phyloP scores from a whole-genome alignment of 2,329 filamentous ascomycete species.

The Thelonectria blattea region DNA sequence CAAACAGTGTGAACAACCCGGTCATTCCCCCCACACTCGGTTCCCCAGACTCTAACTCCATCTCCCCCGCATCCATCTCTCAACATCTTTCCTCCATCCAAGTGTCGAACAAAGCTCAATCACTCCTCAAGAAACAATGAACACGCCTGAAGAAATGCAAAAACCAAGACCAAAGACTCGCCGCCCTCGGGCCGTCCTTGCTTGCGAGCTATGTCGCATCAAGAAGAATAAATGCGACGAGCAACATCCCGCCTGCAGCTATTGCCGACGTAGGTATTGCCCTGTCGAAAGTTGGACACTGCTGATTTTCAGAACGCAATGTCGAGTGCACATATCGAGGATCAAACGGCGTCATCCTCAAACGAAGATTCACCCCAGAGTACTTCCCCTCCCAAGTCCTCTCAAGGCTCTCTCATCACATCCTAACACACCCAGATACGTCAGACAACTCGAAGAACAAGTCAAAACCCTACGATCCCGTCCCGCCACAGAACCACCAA shows the following conservation, averaged over 20 bases:
- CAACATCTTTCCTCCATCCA: neutral
- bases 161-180: conserved; percentile 13
- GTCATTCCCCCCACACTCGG: no score
- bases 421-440: conserved; percentile 28
- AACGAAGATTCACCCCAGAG: conserved; percentile 11
- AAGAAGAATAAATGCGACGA: conserved; percentile 59
- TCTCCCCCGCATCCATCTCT: no score
- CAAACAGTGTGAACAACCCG: no score
- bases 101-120: neutral
- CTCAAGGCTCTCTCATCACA: no score
- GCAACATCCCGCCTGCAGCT: conserved; percentile 41
- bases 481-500: neutral
- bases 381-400: no score
- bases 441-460: conserved; percentile 32
- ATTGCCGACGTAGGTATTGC: conserved; percentile 24
- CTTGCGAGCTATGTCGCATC: conserved; percentile 52
- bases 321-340: conserved; percentile 40
- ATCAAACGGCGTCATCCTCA: conserved; percentile 5
- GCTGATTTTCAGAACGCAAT: conserved; percentile 21
- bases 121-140: neutral
- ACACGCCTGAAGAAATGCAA: conserved; percentile 5
- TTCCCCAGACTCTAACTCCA: no score
- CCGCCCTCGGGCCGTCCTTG: conserved; percentile 50
- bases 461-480: conserved; percentile 28
- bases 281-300: neutral